Conservation (phyloP, 306 rosid genomes). For the Fragaria ananassa region DNA sequence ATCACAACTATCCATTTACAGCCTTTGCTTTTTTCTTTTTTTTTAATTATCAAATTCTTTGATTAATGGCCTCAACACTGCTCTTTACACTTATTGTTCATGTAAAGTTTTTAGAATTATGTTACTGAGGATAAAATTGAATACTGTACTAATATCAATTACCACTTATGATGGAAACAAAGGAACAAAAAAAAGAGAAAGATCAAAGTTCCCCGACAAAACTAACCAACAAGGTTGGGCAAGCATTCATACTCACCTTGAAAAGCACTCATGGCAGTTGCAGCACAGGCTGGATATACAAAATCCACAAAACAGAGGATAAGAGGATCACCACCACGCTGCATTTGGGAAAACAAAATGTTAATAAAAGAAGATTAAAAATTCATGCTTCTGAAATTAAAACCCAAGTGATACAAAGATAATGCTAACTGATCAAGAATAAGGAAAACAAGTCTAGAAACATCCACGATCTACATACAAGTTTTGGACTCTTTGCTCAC, state of each 20-base stretch:
- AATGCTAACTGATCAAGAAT: constrained; percentile 2
- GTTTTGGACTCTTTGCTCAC: constrained; percentile 82
- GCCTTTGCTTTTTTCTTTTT: background rate
- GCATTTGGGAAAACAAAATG: constrained; percentile 30
- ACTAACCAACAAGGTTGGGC: constrained; percentile 11
- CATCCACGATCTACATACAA: constrained; percentile 45
- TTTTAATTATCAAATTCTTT: background rate
- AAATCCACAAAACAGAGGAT: constrained; percentile 92
- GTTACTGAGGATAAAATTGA: background rate
- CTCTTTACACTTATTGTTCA: constrained; percentile 1
- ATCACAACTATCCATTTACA: background rate
- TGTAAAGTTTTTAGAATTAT: background rate
- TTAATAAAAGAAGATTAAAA: background rate
- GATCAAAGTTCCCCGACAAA: background rate
- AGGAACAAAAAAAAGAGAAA: constrained; percentile 8
- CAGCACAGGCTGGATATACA: constrained; percentile 78
- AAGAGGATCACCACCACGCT: constrained; percentile 93
- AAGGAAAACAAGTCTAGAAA: background rate
- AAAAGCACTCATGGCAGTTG: constrained; percentile 89
- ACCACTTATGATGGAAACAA: background rate
- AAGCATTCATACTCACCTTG: constrained; percentile 53
- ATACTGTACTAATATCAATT: background rate
- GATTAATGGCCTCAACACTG: background rate
- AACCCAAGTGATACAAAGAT: background rate
- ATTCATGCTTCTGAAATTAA: constrained; percentile 17